Evolutionary conservation across 495 filamentous ascomycete species (phyloP), one percentile per base, ranked within the genome.

Genomic region (Peziza echinospora): DNA sequence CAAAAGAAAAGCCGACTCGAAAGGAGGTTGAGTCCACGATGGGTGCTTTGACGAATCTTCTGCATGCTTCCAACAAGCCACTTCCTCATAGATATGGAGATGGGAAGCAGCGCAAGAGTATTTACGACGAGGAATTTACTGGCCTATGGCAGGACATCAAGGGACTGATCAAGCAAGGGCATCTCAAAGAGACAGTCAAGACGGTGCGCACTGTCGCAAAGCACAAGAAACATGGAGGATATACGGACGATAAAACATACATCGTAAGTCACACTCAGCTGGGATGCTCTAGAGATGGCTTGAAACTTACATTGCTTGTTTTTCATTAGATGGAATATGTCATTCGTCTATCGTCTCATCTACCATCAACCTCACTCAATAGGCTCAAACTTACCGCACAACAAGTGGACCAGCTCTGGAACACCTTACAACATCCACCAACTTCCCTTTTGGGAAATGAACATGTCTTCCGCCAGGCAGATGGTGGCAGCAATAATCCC

Each of bases 221-320:
- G 51, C 64, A 52, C 45, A 71, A 75, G 57, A 63, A 61, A 19
- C 64, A 63, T 16, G 74, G 79, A 16, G 71, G 76, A 45, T 52
- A 74, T 19, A 51, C 64, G 0, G 75, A 84, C 51, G 82, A 89
- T 60, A 86, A 84, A 65, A 83, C 78, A 5, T 59, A 49, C 61
- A 63, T 57, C 30, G 57, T 60, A 45, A 13, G 56, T 59, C 45
- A n/a, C n/a, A n/a, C n/a, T n/a, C n/a, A 9, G 5, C 11, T 22
- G 44, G 26, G 3, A 46, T 50, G 10, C 6, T 10, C 16, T 13
- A 47, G 19, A 10, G 34, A 34, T 16, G 10, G 21, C 10, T 11
- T 6, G n/a, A 41, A 40, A 39, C 11, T 21, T 1, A 13, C 23
- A 19, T 5, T 21, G 21, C 0, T 44, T 21, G 10, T 5, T 9